Evolutionary conservation across 805 yeast genomes (phyloP).

Genomic region (Lipomyces yamadae): DNA sequence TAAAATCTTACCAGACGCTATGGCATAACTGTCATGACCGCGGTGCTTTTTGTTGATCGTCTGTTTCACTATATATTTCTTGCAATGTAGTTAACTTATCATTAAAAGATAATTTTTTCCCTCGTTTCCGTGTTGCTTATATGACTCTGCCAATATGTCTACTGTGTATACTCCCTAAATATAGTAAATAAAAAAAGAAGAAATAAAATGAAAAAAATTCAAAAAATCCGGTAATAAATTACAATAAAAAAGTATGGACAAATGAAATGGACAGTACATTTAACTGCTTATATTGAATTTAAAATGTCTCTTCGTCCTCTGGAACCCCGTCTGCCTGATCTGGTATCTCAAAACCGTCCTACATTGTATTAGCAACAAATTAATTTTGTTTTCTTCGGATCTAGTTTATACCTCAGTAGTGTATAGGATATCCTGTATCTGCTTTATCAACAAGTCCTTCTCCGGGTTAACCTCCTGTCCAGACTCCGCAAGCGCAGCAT

Average conservation of each 20-base stretch:
- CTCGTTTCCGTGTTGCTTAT: not conserved
- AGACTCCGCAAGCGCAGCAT: constrained; percentile 58
- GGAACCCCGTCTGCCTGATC: constrained; percentile 45
- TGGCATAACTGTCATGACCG: no score
- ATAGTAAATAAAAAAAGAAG: not conserved
- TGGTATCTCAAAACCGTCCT: constrained; percentile 69
- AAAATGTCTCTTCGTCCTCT: constrained; percentile 30
- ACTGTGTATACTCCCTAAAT: not conserved
- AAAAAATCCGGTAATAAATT: not conserved
- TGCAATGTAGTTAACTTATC: no score
- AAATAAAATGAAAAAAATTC: not conserved
- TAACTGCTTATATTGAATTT: not conserved
- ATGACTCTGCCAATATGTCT: not conserved
- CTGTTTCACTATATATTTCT: no score
- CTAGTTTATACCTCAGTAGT: constrained; percentile 56
- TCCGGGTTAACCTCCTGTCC: constrained; percentile 62
- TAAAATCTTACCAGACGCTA: no score
- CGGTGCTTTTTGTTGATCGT: no score
- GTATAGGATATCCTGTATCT: constrained; percentile 72
- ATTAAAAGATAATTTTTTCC: not conserved
- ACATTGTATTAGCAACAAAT: not conserved
- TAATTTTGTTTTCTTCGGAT: not conserved
- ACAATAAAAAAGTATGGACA: not conserved
- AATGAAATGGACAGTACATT: not conserved
- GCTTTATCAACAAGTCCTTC: constrained; percentile 49